Conservation (phyloP, 768 basidiomycete genomes). For the Rhizopogon salebrosus region DNA sequence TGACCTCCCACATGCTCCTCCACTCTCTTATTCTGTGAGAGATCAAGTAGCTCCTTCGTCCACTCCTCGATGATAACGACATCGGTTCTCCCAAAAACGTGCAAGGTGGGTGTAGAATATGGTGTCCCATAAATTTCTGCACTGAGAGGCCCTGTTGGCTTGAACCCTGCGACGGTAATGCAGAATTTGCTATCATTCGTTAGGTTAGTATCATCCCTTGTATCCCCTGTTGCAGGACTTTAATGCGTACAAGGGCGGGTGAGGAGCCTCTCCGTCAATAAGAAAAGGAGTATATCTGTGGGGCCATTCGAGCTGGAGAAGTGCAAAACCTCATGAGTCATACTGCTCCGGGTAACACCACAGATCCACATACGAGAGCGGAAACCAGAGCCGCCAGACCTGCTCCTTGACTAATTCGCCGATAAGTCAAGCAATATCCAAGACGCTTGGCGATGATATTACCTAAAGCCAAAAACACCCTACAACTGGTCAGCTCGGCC, state of each 20-base stretch:
- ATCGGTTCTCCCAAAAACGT: conserved; percentile 74
- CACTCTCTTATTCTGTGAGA: conserved; percentile 54
- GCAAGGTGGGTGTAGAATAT: conserved; percentile 69
- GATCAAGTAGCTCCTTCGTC: conserved; percentile 48
- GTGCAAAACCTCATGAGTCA: conserved; percentile 2
- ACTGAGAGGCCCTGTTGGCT: conserved; percentile 40
- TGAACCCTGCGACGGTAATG: conserved; percentile 72
- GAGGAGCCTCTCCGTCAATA: conserved; percentile 56
- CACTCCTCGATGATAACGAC: conserved; percentile 71
- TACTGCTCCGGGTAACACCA: neutral
- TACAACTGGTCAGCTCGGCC: conserved; percentile 19
- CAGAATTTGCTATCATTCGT: conserved; percentile 66
- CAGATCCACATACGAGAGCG: conserved; percentile 49
- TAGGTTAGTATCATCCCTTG: neutral
- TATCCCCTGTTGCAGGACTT: neutral
- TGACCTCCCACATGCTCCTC: conserved; percentile 78
- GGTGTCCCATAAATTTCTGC: conserved; percentile 43
- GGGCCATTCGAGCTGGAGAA: conserved; percentile 47
- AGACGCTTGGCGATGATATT: conserved; percentile 2
- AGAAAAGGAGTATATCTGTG: conserved; percentile 53
- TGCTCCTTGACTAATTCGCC: conserved; percentile 57
- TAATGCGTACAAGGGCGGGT: conserved; percentile 64
- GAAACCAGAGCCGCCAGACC: conserved; percentile 66
- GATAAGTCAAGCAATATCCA: neutral
- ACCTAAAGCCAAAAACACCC: conserved; percentile 84